A percentile compares a stretch with the other conserved stretches of the same genome.
Evolutionary conservation across 2,329 filamentous ascomycete species (phyloP).

Genomic region (Monosporascus sp.): DNA sequence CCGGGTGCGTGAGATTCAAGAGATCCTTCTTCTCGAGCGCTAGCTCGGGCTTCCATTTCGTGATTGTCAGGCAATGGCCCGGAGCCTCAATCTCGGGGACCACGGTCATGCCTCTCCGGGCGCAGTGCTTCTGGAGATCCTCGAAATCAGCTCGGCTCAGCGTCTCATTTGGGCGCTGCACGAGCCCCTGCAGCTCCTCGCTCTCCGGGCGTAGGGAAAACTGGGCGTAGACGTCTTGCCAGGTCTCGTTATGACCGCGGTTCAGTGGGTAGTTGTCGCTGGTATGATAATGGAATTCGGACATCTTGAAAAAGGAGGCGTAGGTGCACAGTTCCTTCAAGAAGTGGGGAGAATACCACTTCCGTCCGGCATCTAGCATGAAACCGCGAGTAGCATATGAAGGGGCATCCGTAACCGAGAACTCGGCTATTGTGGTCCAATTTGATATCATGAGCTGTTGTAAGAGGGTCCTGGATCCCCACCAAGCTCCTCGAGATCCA

Average conservation of each 20-base stretch:
- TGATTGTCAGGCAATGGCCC: conserved; percentile 46
- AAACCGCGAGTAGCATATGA: conserved; percentile 39
- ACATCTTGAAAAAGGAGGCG: conserved; percentile 42
- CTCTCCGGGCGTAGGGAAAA: conserved; percentile 36
- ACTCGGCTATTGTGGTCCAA: conserved; percentile 25
- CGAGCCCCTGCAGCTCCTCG: conserved; percentile 31
- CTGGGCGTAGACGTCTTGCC: conserved; percentile 39
- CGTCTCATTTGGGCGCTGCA: conserved; percentile 41
- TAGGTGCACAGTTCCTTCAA: conserved; percentile 40
- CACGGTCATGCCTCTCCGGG: conserved; percentile 44
- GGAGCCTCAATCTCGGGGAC: conserved; percentile 52
- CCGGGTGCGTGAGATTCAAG: conserved; percentile 47
- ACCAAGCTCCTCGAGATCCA: conserved; percentile 40
- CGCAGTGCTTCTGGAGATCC: conserved; percentile 44
- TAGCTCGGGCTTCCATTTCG: conserved; percentile 51
- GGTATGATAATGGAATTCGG: conserved; percentile 44
- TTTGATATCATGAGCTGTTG: conserved; percentile 32
- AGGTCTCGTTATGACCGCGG: conserved; percentile 39
- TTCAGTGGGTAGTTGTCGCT: conserved; percentile 45
- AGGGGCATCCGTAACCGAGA: conserved; percentile 31
- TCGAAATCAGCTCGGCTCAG: conserved; percentile 40
- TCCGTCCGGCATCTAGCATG: conserved; percentile 38
- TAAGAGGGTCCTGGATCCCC: conserved; percentile 41
- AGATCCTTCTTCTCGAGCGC: conserved; percentile 41
- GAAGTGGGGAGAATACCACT: conserved; percentile 36